phyloP scores from a whole-genome alignment of 2,329 filamentous ascomycete genomes.

The Eutypa lata region DNA sequence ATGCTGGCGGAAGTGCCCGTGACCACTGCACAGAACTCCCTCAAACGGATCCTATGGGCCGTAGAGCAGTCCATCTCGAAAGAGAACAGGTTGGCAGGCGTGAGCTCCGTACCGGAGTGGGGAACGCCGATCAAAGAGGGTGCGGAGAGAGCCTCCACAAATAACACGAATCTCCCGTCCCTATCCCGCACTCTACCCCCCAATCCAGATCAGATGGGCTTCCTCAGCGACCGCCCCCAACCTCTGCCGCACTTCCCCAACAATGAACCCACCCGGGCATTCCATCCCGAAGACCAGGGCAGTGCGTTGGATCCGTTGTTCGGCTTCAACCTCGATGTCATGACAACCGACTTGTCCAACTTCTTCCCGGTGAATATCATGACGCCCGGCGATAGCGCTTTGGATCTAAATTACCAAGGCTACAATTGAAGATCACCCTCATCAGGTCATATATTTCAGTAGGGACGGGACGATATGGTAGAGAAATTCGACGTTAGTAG shows the following conservation, averaged over 20 bases:
- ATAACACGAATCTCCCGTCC: too few relatives aligned
- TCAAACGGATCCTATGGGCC: slow-evolving; percentile 14
- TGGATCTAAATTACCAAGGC: too few relatives aligned
- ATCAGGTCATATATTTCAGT: too few relatives aligned
- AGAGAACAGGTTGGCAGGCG: slow-evolving; percentile 6
- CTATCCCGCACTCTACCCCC: slow-evolving; percentile 8
- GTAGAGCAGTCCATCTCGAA: slow-evolving; percentile 21
- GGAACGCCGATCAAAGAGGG: too few relatives aligned
- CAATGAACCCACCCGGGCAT: not conserved
- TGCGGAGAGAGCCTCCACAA: too few relatives aligned
- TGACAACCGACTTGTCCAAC: slow-evolving; percentile 26
- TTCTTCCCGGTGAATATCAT: slow-evolving; percentile 19
- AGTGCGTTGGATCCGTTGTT: slow-evolving; percentile 6
- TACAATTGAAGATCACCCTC: too few relatives aligned
- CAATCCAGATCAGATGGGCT: slow-evolving; percentile 17
- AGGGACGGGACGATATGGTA: too few relatives aligned
- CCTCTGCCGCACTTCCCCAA: not conserved
- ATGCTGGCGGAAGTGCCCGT: slow-evolving; percentile 20
- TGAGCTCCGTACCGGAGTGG: slow-evolving; percentile 9
- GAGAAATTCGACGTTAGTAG: too few relatives aligned
- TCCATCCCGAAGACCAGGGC: not conserved
- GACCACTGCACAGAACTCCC: slow-evolving; percentile 13
- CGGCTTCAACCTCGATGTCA: slow-evolving; percentile 20
- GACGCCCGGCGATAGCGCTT: slow-evolving; percentile 4
- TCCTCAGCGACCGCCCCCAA: slow-evolving; percentile 14